Conservation (phyloP, 78 protist genomes). For the Dictyostelium firmibasis region DNA sequence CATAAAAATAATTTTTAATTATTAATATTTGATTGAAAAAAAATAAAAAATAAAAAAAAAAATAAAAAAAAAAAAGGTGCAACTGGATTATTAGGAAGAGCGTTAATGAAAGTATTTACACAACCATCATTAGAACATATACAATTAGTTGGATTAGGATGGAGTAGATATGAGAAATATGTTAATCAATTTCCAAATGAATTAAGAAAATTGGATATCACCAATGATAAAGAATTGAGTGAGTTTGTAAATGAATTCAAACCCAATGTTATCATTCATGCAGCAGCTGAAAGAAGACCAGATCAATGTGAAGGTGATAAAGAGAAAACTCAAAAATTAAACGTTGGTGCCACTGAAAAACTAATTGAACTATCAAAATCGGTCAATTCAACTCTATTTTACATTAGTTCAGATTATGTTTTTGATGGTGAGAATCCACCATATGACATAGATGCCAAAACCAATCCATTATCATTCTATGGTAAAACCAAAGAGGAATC, state of each 20-base stretch:
- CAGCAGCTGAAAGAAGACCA: slow-evolving; percentile 62
- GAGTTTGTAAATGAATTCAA: neutral
- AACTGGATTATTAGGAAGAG: slow-evolving; percentile 68
- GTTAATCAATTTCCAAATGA: neutral
- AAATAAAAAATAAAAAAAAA: neutral
- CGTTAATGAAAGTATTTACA: slow-evolving; percentile 15
- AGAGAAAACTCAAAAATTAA: slow-evolving; percentile 16
- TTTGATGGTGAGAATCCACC: slow-evolving; percentile 64
- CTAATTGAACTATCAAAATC: neutral
- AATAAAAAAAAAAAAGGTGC: slow-evolving; percentile 11
- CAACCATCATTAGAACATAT: neutral
- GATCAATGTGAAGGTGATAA: slow-evolving; percentile 65
- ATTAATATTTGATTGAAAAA: too few species aligned
- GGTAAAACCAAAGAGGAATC: slow-evolving; percentile 60
- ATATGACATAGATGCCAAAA: neutral
- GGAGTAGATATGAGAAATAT: slow-evolving; percentile 42
- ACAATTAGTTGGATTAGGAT: slow-evolving; percentile 25
- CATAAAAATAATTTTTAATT: too few species aligned
- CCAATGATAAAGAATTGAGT: neutral
- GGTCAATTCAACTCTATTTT: neutral
- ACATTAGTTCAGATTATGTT: slow-evolving; percentile 50
- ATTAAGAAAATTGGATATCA: neutral
- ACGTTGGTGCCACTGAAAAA: slow-evolving; percentile 35
- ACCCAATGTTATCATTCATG: slow-evolving; percentile 52
- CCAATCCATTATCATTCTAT: slow-evolving; percentile 55